Base-by-base conservation (phyloP, 2,329 filamentous ascomycete species). In the Sphaerulina vaccinii region DNA sequence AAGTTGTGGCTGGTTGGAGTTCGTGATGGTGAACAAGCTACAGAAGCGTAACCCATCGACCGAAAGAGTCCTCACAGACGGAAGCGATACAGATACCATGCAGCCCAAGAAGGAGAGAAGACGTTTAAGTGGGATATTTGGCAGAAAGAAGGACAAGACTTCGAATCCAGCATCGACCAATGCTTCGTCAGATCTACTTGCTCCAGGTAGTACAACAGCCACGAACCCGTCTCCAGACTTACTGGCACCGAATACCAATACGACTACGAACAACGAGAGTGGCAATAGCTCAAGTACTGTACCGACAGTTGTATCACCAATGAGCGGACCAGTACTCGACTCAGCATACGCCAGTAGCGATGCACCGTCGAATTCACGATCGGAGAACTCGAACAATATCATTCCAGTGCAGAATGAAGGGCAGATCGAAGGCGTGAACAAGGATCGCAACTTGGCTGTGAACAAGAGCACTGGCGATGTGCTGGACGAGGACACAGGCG, bases 381-480 rank as follows among this genome's bases (percentile, higher is more conserved):
- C 51, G 5, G 47, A 47, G 24, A 50, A 29, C 5, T 40, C 40
- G 15, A 49, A 54, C 41, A 40, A 39, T 29, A 56, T 61, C 29
- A 51, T 60, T 3, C 57, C 61, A n/a, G 49, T 65, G 2, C 59
- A 64, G 43, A 65, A 66, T 41, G 54, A 55, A 29, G 64, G 64
- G 3, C 60, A 64, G 29, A 54, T 66, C 21, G 49, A 56, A 22
- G 64, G 64, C 11, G 65, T 66, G 5, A 46, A 44, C 21, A 48
- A 54, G 33, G 58, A 61, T 29, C 56, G 64, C 13, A 60, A 61
- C 29, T 55, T 67, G 13, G 59, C 60, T 2, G 21, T 65, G 24
- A 65, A 67, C 43, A 57, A 57, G 43, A 44, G 49, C 7, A 67
- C 62, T 8, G 65, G 65, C 27, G 60, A 65, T 29, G 61, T 66